A percentile compares a stretch with the other conserved stretches of the same genome.
Evolutionary conservation across 2,329 filamentous ascomycete genomes (phyloP).

Genomic region (Phyllosticta citrichinensis): DNA sequence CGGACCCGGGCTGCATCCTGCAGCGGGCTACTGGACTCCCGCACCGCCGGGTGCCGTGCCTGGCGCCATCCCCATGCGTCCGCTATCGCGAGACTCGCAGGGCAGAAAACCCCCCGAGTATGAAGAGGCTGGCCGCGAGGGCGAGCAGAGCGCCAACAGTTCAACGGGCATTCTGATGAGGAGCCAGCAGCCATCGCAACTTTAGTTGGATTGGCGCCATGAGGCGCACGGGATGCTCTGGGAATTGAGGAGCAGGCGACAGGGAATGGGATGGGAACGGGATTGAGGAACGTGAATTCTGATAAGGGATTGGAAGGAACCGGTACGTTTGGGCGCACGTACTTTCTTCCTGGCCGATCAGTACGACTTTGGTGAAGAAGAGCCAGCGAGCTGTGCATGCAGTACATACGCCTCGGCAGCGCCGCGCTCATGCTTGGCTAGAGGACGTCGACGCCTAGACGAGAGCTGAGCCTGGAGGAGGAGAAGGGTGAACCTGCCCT

Average conservation of each 20-base stretch:
- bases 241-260: not conserved
- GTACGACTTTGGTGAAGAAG: too few species aligned
- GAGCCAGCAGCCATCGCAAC: not conserved
- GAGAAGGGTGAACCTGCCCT: too few species aligned
- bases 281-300: too few species aligned
- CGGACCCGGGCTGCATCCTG: conserved; percentile 10
- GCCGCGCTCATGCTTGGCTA: too few species aligned
- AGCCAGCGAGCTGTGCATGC: too few species aligned
- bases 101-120: conserved; percentile 33
- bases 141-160: not conserved
- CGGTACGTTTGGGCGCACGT: too few species aligned
- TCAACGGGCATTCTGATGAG: conserved; percentile 6
- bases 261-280: not conserved
- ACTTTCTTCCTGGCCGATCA: too few species aligned
- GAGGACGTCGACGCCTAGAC: too few species aligned
- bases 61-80: conserved; percentile 28
- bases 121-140: conserved; percentile 12
- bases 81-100: conserved; percentile 28
- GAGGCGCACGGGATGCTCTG: not conserved
- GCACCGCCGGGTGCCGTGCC: not conserved
- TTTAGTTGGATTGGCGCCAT: not conserved
- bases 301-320: too few species aligned
- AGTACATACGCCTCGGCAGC: too few species aligned
- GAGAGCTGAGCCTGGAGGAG: too few species aligned
- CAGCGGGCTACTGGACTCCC: not conserved